Evolutionary conservation across 768 basidiomycete genomes (phyloP).

Genomic region (Rhodotorula paludigena): DNA sequence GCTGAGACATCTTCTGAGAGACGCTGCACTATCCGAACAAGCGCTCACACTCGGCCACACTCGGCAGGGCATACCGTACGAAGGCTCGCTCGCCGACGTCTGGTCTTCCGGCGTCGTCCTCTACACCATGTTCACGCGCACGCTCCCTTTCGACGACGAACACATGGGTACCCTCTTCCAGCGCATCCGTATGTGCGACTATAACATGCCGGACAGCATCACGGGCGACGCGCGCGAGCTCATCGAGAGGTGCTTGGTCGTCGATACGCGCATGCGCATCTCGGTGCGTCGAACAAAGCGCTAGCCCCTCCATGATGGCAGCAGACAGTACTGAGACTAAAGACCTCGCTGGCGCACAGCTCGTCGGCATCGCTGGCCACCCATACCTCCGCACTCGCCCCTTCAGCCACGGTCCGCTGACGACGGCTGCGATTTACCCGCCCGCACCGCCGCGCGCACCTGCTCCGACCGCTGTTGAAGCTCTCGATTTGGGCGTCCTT

Average conservation of each 20-base stretch:
- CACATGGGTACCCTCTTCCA: slow-evolving; percentile 69
- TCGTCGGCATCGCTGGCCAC: slow-evolving; percentile 71
- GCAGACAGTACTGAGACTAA: no score
- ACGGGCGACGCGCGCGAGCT: slow-evolving; percentile 68
- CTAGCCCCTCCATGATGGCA: no score
- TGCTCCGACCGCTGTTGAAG: not conserved
- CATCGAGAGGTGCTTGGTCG: slow-evolving; percentile 71
- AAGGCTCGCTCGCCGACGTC: slow-evolving; percentile 82
- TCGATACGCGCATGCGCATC: slow-evolving; percentile 68
- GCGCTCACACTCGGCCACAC: not conserved
- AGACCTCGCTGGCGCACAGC: slow-evolving; percentile 45
- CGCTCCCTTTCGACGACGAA: slow-evolving; percentile 89
- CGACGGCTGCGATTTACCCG: not conserved
- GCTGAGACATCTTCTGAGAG: not conserved
- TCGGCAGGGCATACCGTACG: slow-evolving; percentile 65
- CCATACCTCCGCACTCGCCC: slow-evolving; percentile 58
- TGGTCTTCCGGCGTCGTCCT: slow-evolving; percentile 97
- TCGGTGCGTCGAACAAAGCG: no score
- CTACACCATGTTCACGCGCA: slow-evolving; percentile 77
- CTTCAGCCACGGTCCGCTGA: not conserved
- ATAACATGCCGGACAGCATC: slow-evolving; percentile 67
- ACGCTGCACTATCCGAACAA: not conserved
- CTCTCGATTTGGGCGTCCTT: slow-evolving; percentile 1
- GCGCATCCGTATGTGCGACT: slow-evolving; percentile 70
- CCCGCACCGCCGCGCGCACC: not conserved